Percentiles rank a stretch among this genome's conserved stretches.
Evolutionary conservation across 441 rosid genomes (phyloP).

Genomic region (Pelargonium citronellum): DNA sequence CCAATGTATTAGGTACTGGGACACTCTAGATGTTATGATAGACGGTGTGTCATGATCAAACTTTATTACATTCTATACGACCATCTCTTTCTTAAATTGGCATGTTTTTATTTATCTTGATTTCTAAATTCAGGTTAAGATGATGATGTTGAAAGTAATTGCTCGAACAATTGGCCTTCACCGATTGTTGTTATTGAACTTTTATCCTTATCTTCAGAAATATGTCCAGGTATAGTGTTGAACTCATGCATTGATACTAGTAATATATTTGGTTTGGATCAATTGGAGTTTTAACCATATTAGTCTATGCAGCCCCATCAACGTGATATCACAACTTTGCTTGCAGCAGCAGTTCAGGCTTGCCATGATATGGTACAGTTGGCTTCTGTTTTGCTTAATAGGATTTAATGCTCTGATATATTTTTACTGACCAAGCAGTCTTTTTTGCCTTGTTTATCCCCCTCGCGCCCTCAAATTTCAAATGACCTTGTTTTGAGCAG

Average conservation of each 20-base stretch:
- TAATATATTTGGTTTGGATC: conserved; percentile 1
- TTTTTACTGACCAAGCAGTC: neutral
- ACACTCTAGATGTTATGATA: too few relatives aligned
- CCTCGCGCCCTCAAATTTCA: neutral
- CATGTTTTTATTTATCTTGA: conserved; percentile 5
- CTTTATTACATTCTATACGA: neutral
- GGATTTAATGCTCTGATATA: conserved; percentile 1
- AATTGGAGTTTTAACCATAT: conserved; percentile 12
- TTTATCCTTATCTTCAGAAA: conserved; percentile 71
- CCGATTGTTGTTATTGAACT: conserved; percentile 62
- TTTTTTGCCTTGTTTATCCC: neutral
- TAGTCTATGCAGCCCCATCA: conserved; percentile 67
- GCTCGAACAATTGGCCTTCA: conserved; percentile 92
- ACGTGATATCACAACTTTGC: conserved; percentile 72
- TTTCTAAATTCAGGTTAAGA: conserved; percentile 54
- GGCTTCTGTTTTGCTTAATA: too few relatives aligned
- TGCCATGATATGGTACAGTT: conserved; percentile 79
- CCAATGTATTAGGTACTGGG: too few relatives aligned
- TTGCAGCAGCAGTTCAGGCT: conserved; percentile 89
- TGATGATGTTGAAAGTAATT: conserved; percentile 88
- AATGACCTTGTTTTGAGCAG: conserved; percentile 32
- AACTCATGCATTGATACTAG: conserved; percentile 2
- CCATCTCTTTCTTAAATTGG: neutral
- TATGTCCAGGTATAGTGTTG: conserved; percentile 61
- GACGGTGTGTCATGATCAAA: neutral